A percentile compares a stretch with the other conserved stretches of the same genome.
phyloP scores from a whole-genome alignment of 2,329 filamentous ascomycete species.

The Aspergillus ustus region DNA sequence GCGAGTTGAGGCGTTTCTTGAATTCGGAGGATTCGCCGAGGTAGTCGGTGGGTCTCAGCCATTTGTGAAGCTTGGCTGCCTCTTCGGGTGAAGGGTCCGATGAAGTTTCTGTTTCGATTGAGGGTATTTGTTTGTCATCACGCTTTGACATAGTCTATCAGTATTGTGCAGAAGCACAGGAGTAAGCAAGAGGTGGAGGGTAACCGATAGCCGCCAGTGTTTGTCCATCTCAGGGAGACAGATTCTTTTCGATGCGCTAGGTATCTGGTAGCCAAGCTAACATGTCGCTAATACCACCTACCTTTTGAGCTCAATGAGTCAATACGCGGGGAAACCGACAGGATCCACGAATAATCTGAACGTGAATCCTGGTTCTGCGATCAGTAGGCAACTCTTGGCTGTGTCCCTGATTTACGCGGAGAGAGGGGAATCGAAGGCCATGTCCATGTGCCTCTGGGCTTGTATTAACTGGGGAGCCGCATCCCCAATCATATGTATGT shows the following conservation, averaged over 20 bases:
- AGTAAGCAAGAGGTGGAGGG: neutral
- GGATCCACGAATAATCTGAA: neutral
- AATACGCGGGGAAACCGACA: neutral
- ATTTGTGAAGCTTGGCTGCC: neutral
- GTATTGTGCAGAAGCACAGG: neutral
- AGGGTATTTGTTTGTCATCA: neutral
- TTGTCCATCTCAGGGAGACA: neutral
- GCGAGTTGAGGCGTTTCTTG: conserved; percentile 14
- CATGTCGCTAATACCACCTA: neutral
- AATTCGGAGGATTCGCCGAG: conserved; percentile 8
- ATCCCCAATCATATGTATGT: too few relatives aligned
- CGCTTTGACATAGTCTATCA: neutral
- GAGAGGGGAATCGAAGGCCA: neutral
- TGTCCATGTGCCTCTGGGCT: too few relatives aligned
- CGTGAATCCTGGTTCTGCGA: neutral
- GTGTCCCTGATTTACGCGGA: neutral
- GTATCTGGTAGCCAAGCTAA: neutral
- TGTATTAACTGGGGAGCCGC: too few relatives aligned
- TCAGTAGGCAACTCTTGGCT: neutral
- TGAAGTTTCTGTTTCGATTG: neutral
- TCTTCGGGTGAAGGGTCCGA: neutral
- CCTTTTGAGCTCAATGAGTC: neutral
- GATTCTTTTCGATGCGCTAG: neutral
- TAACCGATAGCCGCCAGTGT: neutral
- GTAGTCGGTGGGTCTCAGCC: conserved; percentile 18